Evolutionary conservation across 805 yeast species (phyloP).

Genomic region (Yamadazyma phyllophila): DNA sequence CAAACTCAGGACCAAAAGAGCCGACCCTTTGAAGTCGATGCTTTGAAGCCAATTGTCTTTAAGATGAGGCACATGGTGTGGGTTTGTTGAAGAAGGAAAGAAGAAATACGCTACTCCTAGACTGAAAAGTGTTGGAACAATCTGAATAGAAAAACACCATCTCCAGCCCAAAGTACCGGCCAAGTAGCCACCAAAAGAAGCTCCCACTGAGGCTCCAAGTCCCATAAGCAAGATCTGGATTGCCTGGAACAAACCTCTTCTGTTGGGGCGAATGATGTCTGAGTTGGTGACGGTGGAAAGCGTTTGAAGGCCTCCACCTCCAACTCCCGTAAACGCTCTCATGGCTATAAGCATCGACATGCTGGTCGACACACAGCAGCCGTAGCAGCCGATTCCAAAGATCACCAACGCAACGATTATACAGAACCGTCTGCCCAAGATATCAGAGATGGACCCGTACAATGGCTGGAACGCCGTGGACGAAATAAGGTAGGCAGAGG

Average conservation of each 20-base stretch:
- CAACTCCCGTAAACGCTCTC: conserved; percentile 40
- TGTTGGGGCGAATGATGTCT: conserved; percentile 34
- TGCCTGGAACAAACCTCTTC: conserved; percentile 41
- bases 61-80: background rate
- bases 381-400: conserved; percentile 35
- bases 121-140: conserved; percentile 48
- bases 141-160: conserved; percentile 52
- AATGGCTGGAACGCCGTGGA: conserved; percentile 42
- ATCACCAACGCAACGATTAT: conserved; percentile 31
- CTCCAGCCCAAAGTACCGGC: conserved; percentile 64
- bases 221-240: conserved; percentile 37
- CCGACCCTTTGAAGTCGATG: conserved; percentile 35
- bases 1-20: conserved; percentile 29
- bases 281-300: conserved; percentile 38
- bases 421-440: conserved; percentile 35
- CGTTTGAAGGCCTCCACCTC: conserved; percentile 42
- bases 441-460: conserved; percentile 40
- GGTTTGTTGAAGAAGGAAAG: conserved; percentile 27
- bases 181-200: conserved; percentile 58
- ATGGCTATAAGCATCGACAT: conserved; percentile 28
- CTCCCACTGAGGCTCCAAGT: conserved; percentile 62
- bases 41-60: conserved; percentile 9
- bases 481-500: conserved; percentile 40
- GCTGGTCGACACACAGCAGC: conserved; percentile 30
- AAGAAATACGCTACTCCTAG: conserved; percentile 26